phyloP scores from a whole-genome alignment of 2,329 filamentous ascomycete genomes.

The Pseudogymnoascus sp. region DNA sequence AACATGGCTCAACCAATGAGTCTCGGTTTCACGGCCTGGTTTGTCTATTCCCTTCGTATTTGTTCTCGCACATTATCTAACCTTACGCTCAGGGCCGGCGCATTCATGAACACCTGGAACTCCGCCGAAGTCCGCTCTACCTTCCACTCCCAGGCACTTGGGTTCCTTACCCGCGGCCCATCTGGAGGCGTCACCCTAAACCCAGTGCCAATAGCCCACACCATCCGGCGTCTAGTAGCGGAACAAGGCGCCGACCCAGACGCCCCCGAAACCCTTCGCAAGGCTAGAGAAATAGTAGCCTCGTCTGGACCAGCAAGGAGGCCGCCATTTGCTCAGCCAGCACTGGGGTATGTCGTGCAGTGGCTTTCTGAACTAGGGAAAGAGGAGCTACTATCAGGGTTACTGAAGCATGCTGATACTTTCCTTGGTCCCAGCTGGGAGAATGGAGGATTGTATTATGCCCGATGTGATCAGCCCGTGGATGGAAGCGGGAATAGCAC shows the following conservation, averaged over 20 bases:
- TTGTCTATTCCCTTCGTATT: slow-evolving; percentile 15
- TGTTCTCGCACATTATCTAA: background rate
- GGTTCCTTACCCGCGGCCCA: slow-evolving; percentile 24
- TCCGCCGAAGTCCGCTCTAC: slow-evolving; percentile 25
- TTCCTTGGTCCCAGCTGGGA: slow-evolving; percentile 28
- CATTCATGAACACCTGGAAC: slow-evolving; percentile 35
- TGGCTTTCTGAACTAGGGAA: slow-evolving; percentile 32
- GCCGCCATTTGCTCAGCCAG: slow-evolving; percentile 13
- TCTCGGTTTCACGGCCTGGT: slow-evolving; percentile 27
- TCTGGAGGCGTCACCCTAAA: slow-evolving; percentile 23
- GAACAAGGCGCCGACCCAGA: slow-evolving; percentile 15
- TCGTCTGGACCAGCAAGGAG: background rate
- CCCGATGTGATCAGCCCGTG: slow-evolving; percentile 21
- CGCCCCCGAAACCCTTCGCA: background rate
- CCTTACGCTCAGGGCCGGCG: slow-evolving; percentile 21
- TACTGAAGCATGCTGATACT: slow-evolving; percentile 27
- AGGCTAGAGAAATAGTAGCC: slow-evolving; percentile 2
- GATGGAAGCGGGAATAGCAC: slow-evolving; percentile 24
- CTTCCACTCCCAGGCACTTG: slow-evolving; percentile 22
- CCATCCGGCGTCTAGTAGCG: slow-evolving; percentile 20
- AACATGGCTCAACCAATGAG: slow-evolving; percentile 16
- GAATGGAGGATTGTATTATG: slow-evolving; percentile 32
- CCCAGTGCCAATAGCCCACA: slow-evolving; percentile 20
- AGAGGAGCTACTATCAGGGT: slow-evolving; percentile 13
- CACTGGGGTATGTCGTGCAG: slow-evolving; percentile 27